phyloP scores from a whole-genome alignment of 345 rosid species.

The Luvunga scandens region DNA sequence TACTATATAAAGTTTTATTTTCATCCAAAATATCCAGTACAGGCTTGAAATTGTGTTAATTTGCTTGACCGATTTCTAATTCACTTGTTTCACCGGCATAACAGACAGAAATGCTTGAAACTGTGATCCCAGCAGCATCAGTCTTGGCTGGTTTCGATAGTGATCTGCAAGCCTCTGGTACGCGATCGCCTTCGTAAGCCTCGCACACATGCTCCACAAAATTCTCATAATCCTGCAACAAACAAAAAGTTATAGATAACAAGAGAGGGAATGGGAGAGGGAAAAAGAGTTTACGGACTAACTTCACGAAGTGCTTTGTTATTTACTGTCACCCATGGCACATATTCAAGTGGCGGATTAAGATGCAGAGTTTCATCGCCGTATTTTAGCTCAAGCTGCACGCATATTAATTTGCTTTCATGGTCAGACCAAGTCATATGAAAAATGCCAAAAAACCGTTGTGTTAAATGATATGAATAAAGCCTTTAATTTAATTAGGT shows the following conservation, averaged over 20 bases:
- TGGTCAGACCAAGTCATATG: not conserved
- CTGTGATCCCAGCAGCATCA: not conserved
- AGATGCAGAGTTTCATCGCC: constrained; percentile 36
- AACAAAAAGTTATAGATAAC: not conserved
- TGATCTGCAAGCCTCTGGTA: constrained; percentile 28
- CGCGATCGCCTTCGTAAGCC: constrained; percentile 25
- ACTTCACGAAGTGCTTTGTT: constrained; percentile 33
- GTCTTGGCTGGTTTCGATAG: not conserved
- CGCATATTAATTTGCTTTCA: not conserved
- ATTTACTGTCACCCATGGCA: constrained; percentile 50
- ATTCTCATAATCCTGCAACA: constrained; percentile 30
- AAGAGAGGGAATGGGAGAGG: not conserved
- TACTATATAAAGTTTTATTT: not conserved
- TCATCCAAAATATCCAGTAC: not conserved
- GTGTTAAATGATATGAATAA: too few relatives aligned
- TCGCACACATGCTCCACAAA: constrained; percentile 28
- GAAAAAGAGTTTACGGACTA: not conserved
- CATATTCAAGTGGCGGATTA: constrained; percentile 39
- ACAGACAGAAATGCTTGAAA: constrained; percentile 20
- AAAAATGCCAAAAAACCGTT: too few relatives aligned
- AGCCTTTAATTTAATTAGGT: not conserved
- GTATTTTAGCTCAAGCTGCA: constrained; percentile 32
- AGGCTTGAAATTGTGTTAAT: not conserved
- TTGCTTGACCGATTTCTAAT: not conserved
- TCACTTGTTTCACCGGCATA: constrained; percentile 1